These are phyloP conservation scores for Cnidoscolus chayamansa DNA, from an alignment of 441 rosid species.

Conservation along the genomic window DNA sequence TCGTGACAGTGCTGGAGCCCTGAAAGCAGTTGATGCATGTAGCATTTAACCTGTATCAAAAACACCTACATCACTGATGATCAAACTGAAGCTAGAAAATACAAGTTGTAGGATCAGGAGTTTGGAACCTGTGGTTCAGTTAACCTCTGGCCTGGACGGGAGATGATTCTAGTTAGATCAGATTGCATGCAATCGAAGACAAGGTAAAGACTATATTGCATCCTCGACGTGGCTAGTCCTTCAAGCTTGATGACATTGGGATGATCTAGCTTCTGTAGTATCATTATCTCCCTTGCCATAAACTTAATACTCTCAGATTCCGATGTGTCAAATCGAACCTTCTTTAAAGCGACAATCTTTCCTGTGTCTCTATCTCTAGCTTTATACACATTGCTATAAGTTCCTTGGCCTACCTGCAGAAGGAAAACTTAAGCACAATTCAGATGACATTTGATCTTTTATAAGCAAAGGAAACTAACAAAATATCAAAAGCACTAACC, in stretches of 20 bases:
- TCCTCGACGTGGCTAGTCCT: constrained; percentile 84
- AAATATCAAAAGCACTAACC: constrained; percentile 27
- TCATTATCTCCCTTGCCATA: constrained; percentile 84
- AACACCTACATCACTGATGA: not conserved
- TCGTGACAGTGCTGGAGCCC: constrained; percentile 85
- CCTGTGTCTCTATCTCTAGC: constrained; percentile 67
- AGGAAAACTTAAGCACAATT: not conserved
- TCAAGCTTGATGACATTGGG: constrained; percentile 77
- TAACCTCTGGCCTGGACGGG: constrained; percentile 60
- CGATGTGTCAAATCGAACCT: constrained; percentile 76
- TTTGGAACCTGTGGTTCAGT: constrained; percentile 61
- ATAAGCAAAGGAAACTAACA: too few species aligned
- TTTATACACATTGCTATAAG: constrained; percentile 85
- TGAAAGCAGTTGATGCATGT: constrained; percentile 77
- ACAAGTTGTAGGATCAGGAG: not conserved
- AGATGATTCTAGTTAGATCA: constrained; percentile 60
- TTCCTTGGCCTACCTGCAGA: constrained; percentile 78
- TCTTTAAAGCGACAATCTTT: constrained; percentile 77
- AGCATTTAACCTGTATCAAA: constrained; percentile 57
- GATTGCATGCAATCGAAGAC: constrained; percentile 74
- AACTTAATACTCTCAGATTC: constrained; percentile 80
- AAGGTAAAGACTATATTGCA: constrained; percentile 84
- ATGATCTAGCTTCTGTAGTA: constrained; percentile 66
- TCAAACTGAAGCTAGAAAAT: too few species aligned
- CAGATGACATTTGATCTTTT: not conserved